Conservation (phyloP, 257 asterid genomes). For the Anisodus acutangulus region DNA sequence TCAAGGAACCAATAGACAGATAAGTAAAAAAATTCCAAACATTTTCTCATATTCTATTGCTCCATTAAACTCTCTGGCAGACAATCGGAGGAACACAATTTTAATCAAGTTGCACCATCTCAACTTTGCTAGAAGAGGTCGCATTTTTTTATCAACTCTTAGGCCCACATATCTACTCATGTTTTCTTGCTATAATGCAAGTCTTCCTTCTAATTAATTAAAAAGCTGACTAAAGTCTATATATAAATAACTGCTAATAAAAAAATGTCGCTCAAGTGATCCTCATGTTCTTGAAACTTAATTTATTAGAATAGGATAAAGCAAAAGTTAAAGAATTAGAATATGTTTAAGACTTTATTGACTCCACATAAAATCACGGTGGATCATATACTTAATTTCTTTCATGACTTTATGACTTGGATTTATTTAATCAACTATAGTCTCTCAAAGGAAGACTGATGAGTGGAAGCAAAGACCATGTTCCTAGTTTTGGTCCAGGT, state of each 20-base stretch:
- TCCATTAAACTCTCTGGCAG: conserved; percentile 31
- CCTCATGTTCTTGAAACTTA: conserved; percentile 13
- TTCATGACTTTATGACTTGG: not conserved
- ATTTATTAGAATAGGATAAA: not conserved
- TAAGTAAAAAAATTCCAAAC: conserved; percentile 46
- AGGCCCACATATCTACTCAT: conserved; percentile 63
- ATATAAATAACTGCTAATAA: not conserved
- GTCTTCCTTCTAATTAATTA: conserved; percentile 19
- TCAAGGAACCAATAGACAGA: conserved; percentile 53
- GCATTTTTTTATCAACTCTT: conserved; percentile 31
- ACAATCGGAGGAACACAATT: conserved; percentile 29
- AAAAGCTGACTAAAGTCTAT: conserved; percentile 19
- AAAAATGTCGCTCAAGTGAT: conserved; percentile 21
- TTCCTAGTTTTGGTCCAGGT: not conserved
- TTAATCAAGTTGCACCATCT: conserved; percentile 38
- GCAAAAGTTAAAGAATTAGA: conserved; percentile 26
- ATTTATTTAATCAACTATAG: not conserved
- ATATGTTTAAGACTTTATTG: not conserved
- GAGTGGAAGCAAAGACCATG: not conserved
- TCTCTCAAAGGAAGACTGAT: not conserved
- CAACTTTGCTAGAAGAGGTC: conserved; percentile 22
- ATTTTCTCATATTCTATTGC: conserved; percentile 38
- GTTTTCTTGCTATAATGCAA: conserved; percentile 51
- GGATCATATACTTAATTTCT: not conserved
- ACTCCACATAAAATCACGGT: not conserved